Base-by-base conservation (phyloP, 331 rosid genomes). In the Quercus lobata region DNA sequence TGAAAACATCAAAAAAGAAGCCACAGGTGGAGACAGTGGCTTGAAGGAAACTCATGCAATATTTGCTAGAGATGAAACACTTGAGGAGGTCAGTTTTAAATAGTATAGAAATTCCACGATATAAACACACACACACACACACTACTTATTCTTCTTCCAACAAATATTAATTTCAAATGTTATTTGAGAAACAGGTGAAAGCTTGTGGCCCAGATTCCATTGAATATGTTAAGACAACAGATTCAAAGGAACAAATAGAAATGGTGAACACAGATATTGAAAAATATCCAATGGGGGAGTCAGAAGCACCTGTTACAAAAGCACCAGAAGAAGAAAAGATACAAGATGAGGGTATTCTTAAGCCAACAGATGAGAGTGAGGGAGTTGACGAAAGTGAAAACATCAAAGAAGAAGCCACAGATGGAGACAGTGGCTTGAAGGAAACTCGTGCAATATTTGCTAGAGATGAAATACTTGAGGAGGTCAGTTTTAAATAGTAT, bases 51-150 rank as follows among this genome's bases (percentile, higher is more conserved):
- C 7, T 34, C 76, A 76, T 55, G 61, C 27, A 69, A 73, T 10
- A 73, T 55, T 70, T 41, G 53, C 62, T 5, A 5, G 0, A 35
- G 85, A 78, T 54, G 82, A 65, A 21, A 71, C 21, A 77, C 35
- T 41, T 61, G 25, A 81, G 32, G 71, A 84, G 88, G 90, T 84
- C 54, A 79, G 82, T 62, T 71, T 37, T 75, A 34, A 52, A 30
- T 46, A 46, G 53, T 57, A n/a, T 2, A 44, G 14, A 44, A 44
- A 44, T 44, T 44, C 1, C 9, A 9, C 2, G 52, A 7, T 44
- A 44, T 44, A 44, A 2, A 44, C 3, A 44, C 12, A 7, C 12
- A 41, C 44, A n/a, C 32, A 30, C 32, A 30, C 4, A 11, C 22
- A 27, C 7, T 35, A n/a, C 55, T 19, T 34, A 25, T 76, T 68